Base-by-base conservation (phyloP, 1,139 yeast species). In the Candida sanyaensis region DNA sequence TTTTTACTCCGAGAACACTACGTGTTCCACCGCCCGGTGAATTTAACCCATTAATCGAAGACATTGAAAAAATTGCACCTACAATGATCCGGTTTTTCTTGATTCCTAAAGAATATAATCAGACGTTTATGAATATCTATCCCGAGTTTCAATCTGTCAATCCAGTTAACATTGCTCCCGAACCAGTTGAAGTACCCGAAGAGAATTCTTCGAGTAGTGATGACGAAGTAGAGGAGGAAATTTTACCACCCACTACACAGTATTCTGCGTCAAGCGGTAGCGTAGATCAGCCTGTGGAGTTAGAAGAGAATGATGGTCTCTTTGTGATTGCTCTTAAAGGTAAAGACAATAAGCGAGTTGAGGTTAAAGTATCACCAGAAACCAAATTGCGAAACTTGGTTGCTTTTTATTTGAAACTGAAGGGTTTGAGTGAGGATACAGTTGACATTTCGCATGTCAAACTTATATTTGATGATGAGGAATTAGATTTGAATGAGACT, bases 381-480 rank as follows among this genome's bases (percentile, higher is more conserved):
- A 88, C 96, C 1, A 61, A 64, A 41, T 69, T 90, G 3, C 53
- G 60, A 1, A 78, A 78, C 33, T 55, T 91, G 11, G 74, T 78
- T 0, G 69, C 72, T 3, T 78, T 81, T 59, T 90, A 81, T 60
- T 56, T 81, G 17, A 54, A 63, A 29, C 67, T 69, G 38, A 76
- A 76, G 46, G 73, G 71, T 1, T 43, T 66, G 60, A 47, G 58
- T 28, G 52, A 51, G 5, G 33, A 67, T 1, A 58, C 68, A 0
- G 55, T 63, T 1, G 60, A 62, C 21, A 52, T 65, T 4, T 38
- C 47, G 1, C 64, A 63, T 26, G 71, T 81, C 1, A 66, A 68
- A 44, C 64, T 90, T 21, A 65, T 80, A 1, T 88, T 91, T 65
- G 97, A 91, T 59, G 90, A 88, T 56, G 97, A 90, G 53, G 77